Evolutionary conservation across 352 stramenopile genomes (phyloP).

Genomic region (Chrysophaeum taylorii): DNA sequence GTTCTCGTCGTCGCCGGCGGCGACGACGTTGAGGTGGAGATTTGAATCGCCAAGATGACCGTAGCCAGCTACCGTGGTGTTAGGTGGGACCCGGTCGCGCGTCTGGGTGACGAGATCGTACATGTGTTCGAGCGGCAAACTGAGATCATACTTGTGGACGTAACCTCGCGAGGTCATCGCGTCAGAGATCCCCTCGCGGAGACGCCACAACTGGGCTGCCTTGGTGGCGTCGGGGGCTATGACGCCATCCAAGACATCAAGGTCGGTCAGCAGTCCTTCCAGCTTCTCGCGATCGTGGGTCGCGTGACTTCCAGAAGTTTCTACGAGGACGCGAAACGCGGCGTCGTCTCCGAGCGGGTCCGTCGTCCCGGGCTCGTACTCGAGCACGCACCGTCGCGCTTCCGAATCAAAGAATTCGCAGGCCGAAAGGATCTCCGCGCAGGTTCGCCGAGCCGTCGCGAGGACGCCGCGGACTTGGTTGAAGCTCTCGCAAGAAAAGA

Average conservation of each 20-base stretch:
- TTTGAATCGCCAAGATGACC: slow-evolving; percentile 91
- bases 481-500: slow-evolving; percentile 79
- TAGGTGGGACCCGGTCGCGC: slow-evolving; percentile 40
- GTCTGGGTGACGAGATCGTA: slow-evolving; percentile 72
- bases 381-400: slow-evolving; percentile 46
- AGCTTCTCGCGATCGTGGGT: slow-evolving; percentile 81
- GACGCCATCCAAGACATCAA: slow-evolving; percentile 63
- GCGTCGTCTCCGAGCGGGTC: slow-evolving; percentile 56
- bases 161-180: slow-evolving; percentile 65
- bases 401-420: slow-evolving; percentile 87
- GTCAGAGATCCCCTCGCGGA: slow-evolving; percentile 84
- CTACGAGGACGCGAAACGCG: slow-evolving; percentile 66
- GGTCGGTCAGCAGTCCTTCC: slow-evolving; percentile 61
- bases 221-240: slow-evolving; percentile 80
- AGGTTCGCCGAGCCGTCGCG: slow-evolving; percentile 60
- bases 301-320: slow-evolving; percentile 80
- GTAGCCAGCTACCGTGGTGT: slow-evolving; percentile 60
- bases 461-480: slow-evolving; percentile 62
- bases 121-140: slow-evolving; percentile 75
- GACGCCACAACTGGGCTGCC: slow-evolving; percentile 75
- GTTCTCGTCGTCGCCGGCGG: slow-evolving; percentile 29
- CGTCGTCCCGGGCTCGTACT: slow-evolving; percentile 33
- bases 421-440: slow-evolving; percentile 85
- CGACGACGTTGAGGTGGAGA: slow-evolving; percentile 85
- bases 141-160: slow-evolving; percentile 97